Percentiles rank a stretch among this genome's conserved stretches.
Conservation (phyloP, 441 rosid species). For the Populus hybrid region DNA sequence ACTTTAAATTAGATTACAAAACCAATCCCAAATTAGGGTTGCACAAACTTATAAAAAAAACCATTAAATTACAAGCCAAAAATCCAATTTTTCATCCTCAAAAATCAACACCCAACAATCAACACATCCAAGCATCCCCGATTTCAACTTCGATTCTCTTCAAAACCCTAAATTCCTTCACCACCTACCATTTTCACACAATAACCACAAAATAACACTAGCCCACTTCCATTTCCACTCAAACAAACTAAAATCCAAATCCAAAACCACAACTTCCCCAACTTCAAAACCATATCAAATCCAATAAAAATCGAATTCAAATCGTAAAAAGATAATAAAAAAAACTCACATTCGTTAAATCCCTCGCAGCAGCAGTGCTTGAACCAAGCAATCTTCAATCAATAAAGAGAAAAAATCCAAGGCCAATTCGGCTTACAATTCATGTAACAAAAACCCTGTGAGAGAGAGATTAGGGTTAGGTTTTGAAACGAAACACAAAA, state of each 20-base stretch:
- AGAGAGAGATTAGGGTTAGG: not conserved
- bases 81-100: not conserved
- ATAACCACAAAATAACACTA: not conserved
- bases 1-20: not conserved
- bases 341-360: not conserved
- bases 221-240: not conserved
- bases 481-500: not conserved
- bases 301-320: not conserved
- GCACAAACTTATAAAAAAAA: not conserved
- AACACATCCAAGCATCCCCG: not conserved
- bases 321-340: not conserved
- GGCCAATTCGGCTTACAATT: not conserved
- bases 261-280: not conserved
- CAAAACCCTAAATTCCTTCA: not conserved
- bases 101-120: not conserved
- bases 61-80: not conserved
- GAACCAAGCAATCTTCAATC: not conserved
- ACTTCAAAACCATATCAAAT: not conserved
- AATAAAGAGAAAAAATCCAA: not conserved
- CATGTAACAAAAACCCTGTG: not conserved
- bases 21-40: no score
- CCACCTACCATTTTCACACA: not conserved
- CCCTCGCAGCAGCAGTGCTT: not conserved
- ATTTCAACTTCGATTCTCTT: not conserved
- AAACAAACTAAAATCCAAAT: not conserved